Evolutionary conservation across 495 filamentous ascomycete genomes (phyloP).

Genomic region (Delitschia confertaspora): DNA sequence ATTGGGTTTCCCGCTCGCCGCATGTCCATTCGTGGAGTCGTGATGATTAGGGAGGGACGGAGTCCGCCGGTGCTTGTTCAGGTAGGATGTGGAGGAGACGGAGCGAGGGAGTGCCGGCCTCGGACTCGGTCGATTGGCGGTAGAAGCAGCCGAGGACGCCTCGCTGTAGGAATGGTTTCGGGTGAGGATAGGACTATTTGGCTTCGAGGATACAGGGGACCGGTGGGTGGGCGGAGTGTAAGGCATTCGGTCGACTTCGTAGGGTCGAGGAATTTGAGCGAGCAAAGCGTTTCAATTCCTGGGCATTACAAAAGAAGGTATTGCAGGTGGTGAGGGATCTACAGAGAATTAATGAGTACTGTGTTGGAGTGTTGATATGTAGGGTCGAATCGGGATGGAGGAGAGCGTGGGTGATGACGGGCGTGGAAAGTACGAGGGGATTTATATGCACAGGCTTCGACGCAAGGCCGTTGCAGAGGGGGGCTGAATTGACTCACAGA

Average conservation of each 20-base stretch:
- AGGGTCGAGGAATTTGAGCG: conserved; percentile 19
- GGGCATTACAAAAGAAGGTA: conserved; percentile 30
- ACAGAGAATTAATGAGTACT: not conserved
- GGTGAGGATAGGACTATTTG: conserved; percentile 54
- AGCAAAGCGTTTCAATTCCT: conserved; percentile 13
- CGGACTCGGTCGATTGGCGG: too few species aligned
- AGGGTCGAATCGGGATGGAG: not conserved
- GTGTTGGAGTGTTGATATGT: not conserved
- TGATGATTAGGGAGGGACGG: conserved; percentile 44
- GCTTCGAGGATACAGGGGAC: conserved; percentile 65
- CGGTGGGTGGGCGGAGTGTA: conserved; percentile 82
- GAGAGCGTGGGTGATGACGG: conserved; percentile 2
- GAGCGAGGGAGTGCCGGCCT: conserved; percentile 60
- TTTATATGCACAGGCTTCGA: too few species aligned
- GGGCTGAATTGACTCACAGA: too few species aligned
- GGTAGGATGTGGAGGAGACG: conserved; percentile 66
- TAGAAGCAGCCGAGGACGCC: conserved; percentile 36
- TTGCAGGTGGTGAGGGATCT: not conserved
- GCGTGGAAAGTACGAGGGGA: too few species aligned
- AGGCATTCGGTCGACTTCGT: conserved; percentile 56
- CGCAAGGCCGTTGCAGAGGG: too few species aligned
- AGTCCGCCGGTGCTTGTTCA: conserved; percentile 57
- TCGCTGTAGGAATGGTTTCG: conserved; percentile 45
- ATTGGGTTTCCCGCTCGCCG: conserved; percentile 3
- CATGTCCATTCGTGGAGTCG: conserved; percentile 13